phyloP scores from a whole-genome alignment of 2,329 filamentous ascomycete genomes.

The Fusarium longipes region DNA sequence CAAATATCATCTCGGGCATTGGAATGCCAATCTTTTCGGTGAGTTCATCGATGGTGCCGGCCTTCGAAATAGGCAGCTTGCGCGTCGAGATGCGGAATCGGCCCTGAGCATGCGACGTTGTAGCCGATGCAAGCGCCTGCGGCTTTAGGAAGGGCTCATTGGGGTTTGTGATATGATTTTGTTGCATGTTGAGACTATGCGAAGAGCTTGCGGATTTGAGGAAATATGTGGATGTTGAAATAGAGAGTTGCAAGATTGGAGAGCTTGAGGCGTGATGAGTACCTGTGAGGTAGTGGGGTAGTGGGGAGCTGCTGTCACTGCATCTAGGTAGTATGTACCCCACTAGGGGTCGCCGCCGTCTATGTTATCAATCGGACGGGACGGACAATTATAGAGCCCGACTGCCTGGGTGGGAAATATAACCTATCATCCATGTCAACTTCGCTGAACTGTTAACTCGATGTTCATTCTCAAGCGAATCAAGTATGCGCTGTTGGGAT shows the following conservation, averaged over 20 bases:
- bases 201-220: neutral
- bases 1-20: conserved; percentile 98
- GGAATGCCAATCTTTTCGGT: conserved; percentile 82
- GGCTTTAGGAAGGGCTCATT: conserved; percentile 68
- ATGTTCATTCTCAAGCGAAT: neutral
- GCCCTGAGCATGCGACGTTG: conserved; percentile 67
- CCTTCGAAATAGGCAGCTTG: conserved; percentile 95
- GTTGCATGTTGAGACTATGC: conserved; percentile 45
- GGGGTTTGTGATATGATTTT: conserved; percentile 53
- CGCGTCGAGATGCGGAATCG: conserved; percentile 82
- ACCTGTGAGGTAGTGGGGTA: conserved; percentile 14
- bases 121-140: conserved; percentile 62
- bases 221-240: neutral
- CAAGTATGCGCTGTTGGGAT: neutral
- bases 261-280: conserved; percentile 8
- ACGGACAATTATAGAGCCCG: neutral
- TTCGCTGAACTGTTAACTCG: neutral
- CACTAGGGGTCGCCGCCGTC: neutral
- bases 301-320: conserved; percentile 7
- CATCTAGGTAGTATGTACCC: neutral
- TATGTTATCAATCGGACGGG: neutral
- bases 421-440: neutral
- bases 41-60: conserved; percentile 89
- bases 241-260: neutral
- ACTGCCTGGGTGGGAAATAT: too few species aligned